Evolutionary conservation across 2,329 filamentous ascomycete species (phyloP).

Genomic region (Calonectria pseudoreteaudii): DNA sequence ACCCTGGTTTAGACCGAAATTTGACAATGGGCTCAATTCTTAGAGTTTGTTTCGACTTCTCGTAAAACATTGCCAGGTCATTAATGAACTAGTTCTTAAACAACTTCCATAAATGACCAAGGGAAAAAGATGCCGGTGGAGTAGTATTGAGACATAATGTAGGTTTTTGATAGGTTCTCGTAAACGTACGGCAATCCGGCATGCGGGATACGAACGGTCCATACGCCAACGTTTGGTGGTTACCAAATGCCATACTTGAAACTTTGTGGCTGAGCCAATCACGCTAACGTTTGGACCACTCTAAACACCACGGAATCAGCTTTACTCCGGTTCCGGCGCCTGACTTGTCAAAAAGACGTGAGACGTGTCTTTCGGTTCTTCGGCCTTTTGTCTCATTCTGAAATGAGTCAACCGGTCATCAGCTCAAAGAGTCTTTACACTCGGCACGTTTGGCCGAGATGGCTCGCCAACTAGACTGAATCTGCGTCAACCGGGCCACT

Average conservation of each 20-base stretch:
- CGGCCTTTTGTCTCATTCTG: neutral
- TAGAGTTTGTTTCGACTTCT: neutral
- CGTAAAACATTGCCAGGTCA: neutral
- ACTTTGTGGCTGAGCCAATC: neutral
- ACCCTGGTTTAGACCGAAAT: neutral
- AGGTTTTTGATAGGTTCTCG: neutral
- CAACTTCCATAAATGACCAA: neutral
- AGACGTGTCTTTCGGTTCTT: neutral
- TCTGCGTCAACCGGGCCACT: neutral
- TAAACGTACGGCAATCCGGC: neutral
- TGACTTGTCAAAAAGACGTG: neutral
- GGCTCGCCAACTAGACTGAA: neutral
- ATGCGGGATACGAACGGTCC: neutral
- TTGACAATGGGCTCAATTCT: neutral
- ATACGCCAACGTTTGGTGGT: neutral
- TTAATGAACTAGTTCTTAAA: neutral
- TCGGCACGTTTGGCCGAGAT: neutral
- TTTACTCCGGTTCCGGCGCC: neutral
- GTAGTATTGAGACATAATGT: neutral
- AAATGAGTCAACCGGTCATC: neutral
- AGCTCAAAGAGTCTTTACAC: neutral
- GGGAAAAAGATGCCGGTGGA: neutral
- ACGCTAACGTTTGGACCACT: neutral
- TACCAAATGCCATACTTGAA: neutral
- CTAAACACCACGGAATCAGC: neutral